Evolutionary conservation across 306 rosid species (phyloP).

Genomic region (Fragaria iinumae): DNA sequence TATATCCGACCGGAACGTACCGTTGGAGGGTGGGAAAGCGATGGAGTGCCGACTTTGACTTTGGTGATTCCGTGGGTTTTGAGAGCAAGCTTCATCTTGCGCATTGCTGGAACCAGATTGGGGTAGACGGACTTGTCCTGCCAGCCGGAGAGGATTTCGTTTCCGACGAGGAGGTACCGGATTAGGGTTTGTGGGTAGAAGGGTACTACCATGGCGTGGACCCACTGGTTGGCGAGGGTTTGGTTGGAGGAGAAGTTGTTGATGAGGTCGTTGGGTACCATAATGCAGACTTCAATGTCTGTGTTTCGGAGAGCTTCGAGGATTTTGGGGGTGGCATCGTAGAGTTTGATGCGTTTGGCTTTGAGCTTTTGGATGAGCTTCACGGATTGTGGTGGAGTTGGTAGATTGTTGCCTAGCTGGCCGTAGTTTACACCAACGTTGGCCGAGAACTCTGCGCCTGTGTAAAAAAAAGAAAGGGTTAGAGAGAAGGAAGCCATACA

Average conservation of each 20-base stretch:
- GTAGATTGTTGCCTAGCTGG: constrained; percentile 69
- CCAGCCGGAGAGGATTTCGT: constrained; percentile 50
- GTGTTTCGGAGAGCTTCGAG: constrained; percentile 55
- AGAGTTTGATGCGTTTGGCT: constrained; percentile 62
- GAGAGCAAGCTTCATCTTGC: constrained; percentile 42
- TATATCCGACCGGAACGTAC: constrained; percentile 60
- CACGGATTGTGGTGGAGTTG: constrained; percentile 45
- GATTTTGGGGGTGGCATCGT: constrained; percentile 48
- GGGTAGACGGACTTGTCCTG: constrained; percentile 41
- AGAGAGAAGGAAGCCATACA: constrained; percentile 2
- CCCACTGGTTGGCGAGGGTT: constrained; percentile 57
- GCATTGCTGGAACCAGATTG: constrained; percentile 66
- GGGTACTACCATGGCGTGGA: constrained; percentile 47
- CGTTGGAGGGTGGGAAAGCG: constrained; percentile 74
- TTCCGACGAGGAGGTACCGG: constrained; percentile 83
- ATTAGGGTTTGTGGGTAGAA: constrained; percentile 51
- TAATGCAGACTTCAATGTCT: constrained; percentile 48
- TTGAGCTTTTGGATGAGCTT: constrained; percentile 46
- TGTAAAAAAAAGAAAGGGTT: constrained; percentile 25
- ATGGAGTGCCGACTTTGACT: constrained; percentile 78
- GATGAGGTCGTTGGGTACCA: constrained; percentile 71
- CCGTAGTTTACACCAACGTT: constrained; percentile 71
- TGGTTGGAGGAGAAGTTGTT: constrained; percentile 52
- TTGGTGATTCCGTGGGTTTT: constrained; percentile 35
- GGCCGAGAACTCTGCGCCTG: constrained; percentile 40